Percentiles rank a stretch among this genome's conserved stretches.
Conservation (phyloP, 164 flowering plant species). For the Litsea cubeba region DNA sequence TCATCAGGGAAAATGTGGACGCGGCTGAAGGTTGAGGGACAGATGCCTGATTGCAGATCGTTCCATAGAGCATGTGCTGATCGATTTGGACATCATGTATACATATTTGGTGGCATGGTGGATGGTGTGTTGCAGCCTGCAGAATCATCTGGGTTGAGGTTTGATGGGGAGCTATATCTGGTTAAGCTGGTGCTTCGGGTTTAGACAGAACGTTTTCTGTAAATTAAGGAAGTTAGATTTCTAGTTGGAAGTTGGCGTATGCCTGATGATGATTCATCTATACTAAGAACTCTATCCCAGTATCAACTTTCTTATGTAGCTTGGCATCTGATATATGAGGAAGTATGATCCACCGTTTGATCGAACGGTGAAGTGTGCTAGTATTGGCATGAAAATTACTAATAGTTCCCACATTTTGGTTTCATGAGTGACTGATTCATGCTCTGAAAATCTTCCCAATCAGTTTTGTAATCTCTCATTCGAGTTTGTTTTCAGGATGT, state of each 20-base stretch:
- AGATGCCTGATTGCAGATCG: constrained; percentile 48
- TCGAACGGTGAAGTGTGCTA: too few relatives aligned
- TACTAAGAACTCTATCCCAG: neutral
- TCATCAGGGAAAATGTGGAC: constrained; percentile 50
- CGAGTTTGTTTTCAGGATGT: too few relatives aligned
- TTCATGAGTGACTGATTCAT: too few relatives aligned
- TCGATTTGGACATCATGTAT: constrained; percentile 53
- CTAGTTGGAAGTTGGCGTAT: neutral
- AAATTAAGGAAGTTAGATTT: neutral
- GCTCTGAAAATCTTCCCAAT: too few relatives aligned
- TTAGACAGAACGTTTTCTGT: neutral
- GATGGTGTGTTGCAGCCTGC: constrained; percentile 66
- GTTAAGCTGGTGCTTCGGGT: constrained; percentile 50
- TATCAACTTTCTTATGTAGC: constrained; percentile 4
- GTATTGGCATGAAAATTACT: too few relatives aligned
- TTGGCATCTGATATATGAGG: neutral
- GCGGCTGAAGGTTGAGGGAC: constrained; percentile 45
- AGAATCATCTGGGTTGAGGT: constrained; percentile 57
- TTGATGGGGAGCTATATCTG: constrained; percentile 68
- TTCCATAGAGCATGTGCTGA: constrained; percentile 85
- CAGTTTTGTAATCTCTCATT: too few relatives aligned
- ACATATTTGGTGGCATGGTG: constrained; percentile 87
- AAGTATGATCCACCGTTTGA: neutral
- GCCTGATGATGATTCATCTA: neutral
- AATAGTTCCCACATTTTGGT: too few relatives aligned